These are phyloP conservation scores for Circinella umbellata DNA, from an alignment of 371 early-diverging fungal species.

Conservation along the genomic window DNA sequence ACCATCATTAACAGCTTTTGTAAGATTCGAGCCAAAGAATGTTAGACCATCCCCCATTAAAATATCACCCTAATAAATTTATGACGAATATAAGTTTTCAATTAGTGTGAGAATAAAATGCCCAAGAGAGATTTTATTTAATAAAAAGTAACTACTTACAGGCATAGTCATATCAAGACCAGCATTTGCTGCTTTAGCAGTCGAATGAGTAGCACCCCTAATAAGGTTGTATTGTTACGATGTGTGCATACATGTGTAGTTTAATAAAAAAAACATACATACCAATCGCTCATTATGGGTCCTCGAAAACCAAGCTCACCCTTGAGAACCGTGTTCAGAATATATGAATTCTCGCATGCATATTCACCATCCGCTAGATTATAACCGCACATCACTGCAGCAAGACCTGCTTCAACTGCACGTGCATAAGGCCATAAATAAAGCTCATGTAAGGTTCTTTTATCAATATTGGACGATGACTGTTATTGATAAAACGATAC, in stretches of 20 bases:
- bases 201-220: slow-evolving; percentile 27
- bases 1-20: slow-evolving; percentile 30
- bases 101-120: too few relatives aligned
- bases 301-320: slow-evolving; percentile 42
- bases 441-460: slow-evolving; percentile 57
- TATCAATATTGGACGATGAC: slow-evolving; percentile 44
- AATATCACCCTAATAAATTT: slow-evolving; percentile 28
- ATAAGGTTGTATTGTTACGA: neutral
- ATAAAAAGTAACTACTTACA: slow-evolving; percentile 20
- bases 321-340: slow-evolving; percentile 45
- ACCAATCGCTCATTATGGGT: slow-evolving; percentile 34
- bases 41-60: slow-evolving; percentile 22
- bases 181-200: slow-evolving; percentile 29
- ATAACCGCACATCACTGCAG: slow-evolving; percentile 56
- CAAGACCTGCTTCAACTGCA: slow-evolving; percentile 51
- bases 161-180: slow-evolving; percentile 63
- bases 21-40: slow-evolving; percentile 44
- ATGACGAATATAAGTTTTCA: too few relatives aligned
- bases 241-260: neutral
- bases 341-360: slow-evolving; percentile 43
- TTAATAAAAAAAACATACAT: neutral
- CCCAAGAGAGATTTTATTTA: slow-evolving; percentile 7
- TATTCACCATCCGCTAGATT: slow-evolving; percentile 43
- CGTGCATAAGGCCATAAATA: slow-evolving; percentile 56
- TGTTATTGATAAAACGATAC: slow-evolving; percentile 36